Evolutionary conservation across 2,329 filamentous ascomycete species (phyloP).

Genomic region (Cladosporium sp.): DNA sequence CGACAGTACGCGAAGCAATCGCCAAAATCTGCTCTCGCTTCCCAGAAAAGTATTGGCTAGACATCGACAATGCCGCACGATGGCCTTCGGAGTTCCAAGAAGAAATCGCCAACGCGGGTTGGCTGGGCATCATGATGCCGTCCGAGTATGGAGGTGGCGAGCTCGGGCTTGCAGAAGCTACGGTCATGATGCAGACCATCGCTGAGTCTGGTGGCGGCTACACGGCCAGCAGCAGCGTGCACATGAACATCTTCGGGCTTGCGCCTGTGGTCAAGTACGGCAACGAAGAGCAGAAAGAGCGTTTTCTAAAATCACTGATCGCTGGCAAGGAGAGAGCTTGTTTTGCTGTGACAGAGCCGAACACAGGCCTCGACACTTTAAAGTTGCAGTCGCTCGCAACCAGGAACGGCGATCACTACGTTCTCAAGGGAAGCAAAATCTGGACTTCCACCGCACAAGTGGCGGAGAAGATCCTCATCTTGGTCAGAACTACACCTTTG

Average conservation of each 20-base stretch:
- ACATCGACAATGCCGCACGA: constrained; percentile 38
- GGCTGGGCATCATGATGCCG: constrained; percentile 50
- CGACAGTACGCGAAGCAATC: constrained; percentile 46
- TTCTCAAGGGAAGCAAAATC: constrained; percentile 44
- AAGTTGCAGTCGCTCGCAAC: constrained; percentile 42
- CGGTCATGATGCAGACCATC: constrained; percentile 52
- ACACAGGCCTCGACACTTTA: constrained; percentile 47
- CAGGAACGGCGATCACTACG: constrained; percentile 39
- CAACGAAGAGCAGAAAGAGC: constrained; percentile 43
- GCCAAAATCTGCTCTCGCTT: constrained; percentile 46
- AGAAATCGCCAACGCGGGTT: constrained; percentile 44
- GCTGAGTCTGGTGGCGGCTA: constrained; percentile 48
- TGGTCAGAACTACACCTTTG: constrained; percentile 44
- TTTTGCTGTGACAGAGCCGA: constrained; percentile 47
- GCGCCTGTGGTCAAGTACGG: constrained; percentile 49
- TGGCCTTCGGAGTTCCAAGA: constrained; percentile 45
- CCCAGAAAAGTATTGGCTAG: constrained; percentile 45
- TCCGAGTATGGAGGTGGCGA: constrained; percentile 44
- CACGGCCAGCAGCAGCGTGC: constrained; percentile 45
- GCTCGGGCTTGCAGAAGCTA: constrained; percentile 45
- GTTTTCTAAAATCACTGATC: constrained; percentile 44
- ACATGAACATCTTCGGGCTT: constrained; percentile 52
- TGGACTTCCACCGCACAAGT: constrained; percentile 50
- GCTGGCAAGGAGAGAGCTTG: constrained; percentile 44
- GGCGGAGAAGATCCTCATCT: constrained; percentile 46